Conservation (phyloP, 768 basidiomycete genomes). For the Trametes cingulata region DNA sequence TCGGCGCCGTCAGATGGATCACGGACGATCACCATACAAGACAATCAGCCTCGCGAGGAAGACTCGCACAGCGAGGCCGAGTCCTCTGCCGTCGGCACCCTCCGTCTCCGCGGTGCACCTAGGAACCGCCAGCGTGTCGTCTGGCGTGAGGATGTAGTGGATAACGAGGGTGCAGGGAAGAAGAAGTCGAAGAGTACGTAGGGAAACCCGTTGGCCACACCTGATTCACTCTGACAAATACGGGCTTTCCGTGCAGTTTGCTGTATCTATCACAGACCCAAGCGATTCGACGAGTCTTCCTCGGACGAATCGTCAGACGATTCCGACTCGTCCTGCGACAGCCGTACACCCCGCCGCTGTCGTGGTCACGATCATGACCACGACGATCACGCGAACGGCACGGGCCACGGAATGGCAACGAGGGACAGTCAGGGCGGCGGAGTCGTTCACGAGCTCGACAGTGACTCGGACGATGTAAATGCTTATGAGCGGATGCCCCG, state of each 20-base stretch:
- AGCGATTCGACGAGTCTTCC: constrained; percentile 78
- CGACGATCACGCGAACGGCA: constrained; percentile 10
- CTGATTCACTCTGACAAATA: background rate
- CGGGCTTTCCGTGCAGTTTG: constrained; percentile 60
- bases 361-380: constrained; percentile 19
- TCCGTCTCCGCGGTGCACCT: constrained; percentile 61
- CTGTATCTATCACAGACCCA: constrained; percentile 90
- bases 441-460: constrained; percentile 29
- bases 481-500: constrained; percentile 38
- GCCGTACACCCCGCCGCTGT: constrained; percentile 9
- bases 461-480: constrained; percentile 32
- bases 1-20: constrained; percentile 35
- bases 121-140: constrained; percentile 54
- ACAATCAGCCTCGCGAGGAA: constrained; percentile 38
- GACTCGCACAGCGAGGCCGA: constrained; percentile 23
- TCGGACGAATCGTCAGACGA: constrained; percentile 58
- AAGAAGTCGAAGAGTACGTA: constrained; percentile 92
- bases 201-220: background rate
- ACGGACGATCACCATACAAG: constrained; percentile 35
- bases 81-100: constrained; percentile 43
- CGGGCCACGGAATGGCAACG: constrained; percentile 17
- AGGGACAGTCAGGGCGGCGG: constrained; percentile 21
- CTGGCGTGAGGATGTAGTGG: constrained; percentile 85
- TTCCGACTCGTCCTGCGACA: constrained; percentile 32
- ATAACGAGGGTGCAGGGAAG: constrained; percentile 87